A percentile compares a stretch with the other conserved stretches of the same genome.
Conservation (phyloP, 352 stramenopile species). For the Globisporangium abappressorium region DNA sequence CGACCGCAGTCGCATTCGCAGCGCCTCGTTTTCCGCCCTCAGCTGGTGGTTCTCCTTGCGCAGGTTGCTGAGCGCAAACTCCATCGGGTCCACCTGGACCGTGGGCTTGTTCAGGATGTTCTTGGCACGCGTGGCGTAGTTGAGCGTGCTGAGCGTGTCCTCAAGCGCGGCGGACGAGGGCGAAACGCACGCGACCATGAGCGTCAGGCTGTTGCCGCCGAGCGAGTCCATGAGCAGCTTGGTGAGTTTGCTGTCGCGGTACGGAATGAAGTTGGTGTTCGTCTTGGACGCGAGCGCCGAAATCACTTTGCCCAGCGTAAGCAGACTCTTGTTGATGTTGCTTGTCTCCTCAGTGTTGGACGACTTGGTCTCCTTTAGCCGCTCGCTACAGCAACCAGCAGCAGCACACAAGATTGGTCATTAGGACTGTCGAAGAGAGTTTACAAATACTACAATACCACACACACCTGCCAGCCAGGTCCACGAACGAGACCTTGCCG, state of each 20-base stretch:
- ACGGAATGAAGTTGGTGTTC: conserved; percentile 61
- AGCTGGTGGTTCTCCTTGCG: conserved; percentile 65
- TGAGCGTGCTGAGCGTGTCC: conserved; percentile 83
- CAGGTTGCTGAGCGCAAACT: conserved; percentile 55
- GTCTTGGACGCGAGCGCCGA: conserved; percentile 59
- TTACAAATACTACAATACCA: background rate
- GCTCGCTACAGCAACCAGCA: conserved; percentile 31
- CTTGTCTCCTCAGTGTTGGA: conserved; percentile 71
- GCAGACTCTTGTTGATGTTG: conserved; percentile 83
- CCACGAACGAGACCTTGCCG: conserved; percentile 82
- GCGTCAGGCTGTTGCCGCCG: conserved; percentile 72
- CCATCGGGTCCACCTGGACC: conserved; percentile 64
- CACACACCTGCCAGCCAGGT: conserved; percentile 55
- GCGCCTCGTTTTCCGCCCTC: conserved; percentile 49
- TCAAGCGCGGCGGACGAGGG: conserved; percentile 52
- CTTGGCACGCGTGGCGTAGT: conserved; percentile 80
- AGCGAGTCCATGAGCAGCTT: conserved; percentile 86
- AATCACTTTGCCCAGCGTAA: conserved; percentile 85
- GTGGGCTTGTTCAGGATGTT: conserved; percentile 84
- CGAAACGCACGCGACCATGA: conserved; percentile 85
- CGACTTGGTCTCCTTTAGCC: conserved; percentile 71
- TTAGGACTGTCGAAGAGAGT: background rate
- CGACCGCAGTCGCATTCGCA: conserved; percentile 49
- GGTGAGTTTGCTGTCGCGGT: conserved; percentile 84
- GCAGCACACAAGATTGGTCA: background rate